Evolutionary conservation across 1,284 basidiomycete species (phyloP), one percentile per base, ranked within the genome.

Genomic region (Meira miltonrushii): DNA sequence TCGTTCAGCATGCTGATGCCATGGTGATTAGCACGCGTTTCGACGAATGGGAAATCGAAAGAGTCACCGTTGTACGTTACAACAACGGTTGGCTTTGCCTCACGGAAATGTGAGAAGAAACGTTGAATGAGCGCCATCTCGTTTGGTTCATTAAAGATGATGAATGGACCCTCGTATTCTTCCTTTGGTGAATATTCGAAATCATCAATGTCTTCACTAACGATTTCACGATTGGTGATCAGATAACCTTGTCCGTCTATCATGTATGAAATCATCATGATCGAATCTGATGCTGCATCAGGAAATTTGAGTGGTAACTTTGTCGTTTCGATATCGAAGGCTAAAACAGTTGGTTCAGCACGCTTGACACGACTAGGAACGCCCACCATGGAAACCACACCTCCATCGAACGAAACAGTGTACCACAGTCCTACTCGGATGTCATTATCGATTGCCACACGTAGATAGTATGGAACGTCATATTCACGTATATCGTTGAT

Each of bases 241-340:
- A 99, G 85, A 75, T 89, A 99, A 0, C 95, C 95, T 78, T 97
- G 55, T 0, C 91, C 92, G 77, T 95, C 92, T 39, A 95, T 82
- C 91, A 95, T 95, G 80, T 94, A 95, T 46, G 95, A 98, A 68
- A 99, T 98, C 95, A 99, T 99, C 94, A 99, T 98, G 72, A 99
- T 91, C 77, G 95, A 92, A 81, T 98, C 95, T 19, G 89, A 87
- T 11, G 88, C 86, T 68, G 92, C 89, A 81, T 98, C 95, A 0
- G 95, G 95, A 77, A 98, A 98, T 80, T 98, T 98, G 76, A 98
- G 86, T 12, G 95, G 95, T 50, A 92, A 89, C 80, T 99, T 99
- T 1, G 93, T 93, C 28, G 92, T 95, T 81, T 99, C 95, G 74
- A 99, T 99, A 85, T 98, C 95, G 79, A 85, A 99, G 0, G 95